Evolutionary conservation across 208 protist species (phyloP).

Genomic region (Leishmania turanica): DNA sequence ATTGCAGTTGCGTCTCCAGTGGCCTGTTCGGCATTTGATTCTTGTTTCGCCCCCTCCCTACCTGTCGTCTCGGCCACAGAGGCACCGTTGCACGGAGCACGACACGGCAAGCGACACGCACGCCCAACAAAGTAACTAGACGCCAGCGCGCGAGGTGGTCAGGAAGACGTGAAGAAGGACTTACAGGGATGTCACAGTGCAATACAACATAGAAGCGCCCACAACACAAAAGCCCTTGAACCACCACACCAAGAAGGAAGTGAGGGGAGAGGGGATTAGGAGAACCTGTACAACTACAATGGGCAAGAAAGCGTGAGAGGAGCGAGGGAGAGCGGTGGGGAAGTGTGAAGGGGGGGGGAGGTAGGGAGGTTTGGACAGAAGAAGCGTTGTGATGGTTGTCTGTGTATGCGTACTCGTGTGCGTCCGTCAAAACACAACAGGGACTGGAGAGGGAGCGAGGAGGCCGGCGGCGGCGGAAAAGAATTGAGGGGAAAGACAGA

Average conservation of each 20-base stretch:
- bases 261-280: background rate
- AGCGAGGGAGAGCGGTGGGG: background rate
- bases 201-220: background rate
- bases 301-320: background rate
- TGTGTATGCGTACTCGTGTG: background rate
- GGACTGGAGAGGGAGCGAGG: background rate
- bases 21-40: background rate
- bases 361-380: no score
- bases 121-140: background rate
- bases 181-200: background rate
- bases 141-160: background rate
- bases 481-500: no score
- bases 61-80: background rate
- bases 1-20: background rate
- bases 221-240: background rate
- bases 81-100: background rate
- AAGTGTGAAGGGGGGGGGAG: background rate
- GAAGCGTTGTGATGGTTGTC: background rate
- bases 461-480: background rate
- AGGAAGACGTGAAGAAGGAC: background rate
- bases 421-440: background rate
- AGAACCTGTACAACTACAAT: slow-evolving; percentile 3
- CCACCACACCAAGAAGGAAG: background rate
- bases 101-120: background rate
- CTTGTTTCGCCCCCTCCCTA: background rate